phyloP scores from a whole-genome alignment of 805 yeast species.

The Clavispora santaluciae region DNA sequence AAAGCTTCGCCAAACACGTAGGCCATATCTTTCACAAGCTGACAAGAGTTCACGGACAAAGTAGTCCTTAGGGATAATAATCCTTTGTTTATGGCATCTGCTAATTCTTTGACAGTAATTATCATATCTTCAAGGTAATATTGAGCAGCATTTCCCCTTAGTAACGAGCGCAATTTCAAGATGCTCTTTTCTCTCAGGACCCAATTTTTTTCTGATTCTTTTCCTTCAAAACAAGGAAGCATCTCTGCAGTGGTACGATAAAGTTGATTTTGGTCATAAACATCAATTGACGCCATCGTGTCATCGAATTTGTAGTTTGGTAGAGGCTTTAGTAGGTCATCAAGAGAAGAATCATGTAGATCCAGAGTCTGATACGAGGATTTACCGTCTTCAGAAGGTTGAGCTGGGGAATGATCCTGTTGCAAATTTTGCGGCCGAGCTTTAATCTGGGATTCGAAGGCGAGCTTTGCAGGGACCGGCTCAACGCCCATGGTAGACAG shows the following conservation, averaged over 20 bases:
- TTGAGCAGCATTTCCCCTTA: slow-evolving; percentile 51
- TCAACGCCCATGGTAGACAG: no score
- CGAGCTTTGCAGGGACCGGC: no score
- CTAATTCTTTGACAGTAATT: slow-evolving; percentile 18
- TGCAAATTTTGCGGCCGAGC: background rate
- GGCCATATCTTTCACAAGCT: slow-evolving; percentile 64
- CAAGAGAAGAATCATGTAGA: background rate
- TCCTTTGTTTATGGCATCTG: slow-evolving; percentile 62
- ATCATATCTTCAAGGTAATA: slow-evolving; percentile 39
- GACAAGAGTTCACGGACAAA: slow-evolving; percentile 69
- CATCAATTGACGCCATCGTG: slow-evolving; percentile 27
- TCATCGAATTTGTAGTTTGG: slow-evolving; percentile 37
- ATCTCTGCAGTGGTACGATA: slow-evolving; percentile 14
- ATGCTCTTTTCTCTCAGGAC: slow-evolving; percentile 59
- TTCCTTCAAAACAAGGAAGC: slow-evolving; percentile 47
- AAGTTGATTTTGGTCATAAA: slow-evolving; percentile 20
- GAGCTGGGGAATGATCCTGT: background rate
- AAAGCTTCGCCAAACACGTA: slow-evolving; percentile 34
- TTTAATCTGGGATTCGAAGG: no score
- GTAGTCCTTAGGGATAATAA: slow-evolving; percentile 79
- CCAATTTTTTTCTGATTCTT: slow-evolving; percentile 93
- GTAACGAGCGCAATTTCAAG: slow-evolving; percentile 49
- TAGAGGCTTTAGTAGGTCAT: slow-evolving; percentile 15
- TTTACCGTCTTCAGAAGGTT: background rate
- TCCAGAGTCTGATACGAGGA: background rate